These are phyloP conservation scores for Pseudopithomyces maydicus DNA, from an alignment of 2,329 filamentous ascomycete genomes.

Conservation along the genomic window DNA sequence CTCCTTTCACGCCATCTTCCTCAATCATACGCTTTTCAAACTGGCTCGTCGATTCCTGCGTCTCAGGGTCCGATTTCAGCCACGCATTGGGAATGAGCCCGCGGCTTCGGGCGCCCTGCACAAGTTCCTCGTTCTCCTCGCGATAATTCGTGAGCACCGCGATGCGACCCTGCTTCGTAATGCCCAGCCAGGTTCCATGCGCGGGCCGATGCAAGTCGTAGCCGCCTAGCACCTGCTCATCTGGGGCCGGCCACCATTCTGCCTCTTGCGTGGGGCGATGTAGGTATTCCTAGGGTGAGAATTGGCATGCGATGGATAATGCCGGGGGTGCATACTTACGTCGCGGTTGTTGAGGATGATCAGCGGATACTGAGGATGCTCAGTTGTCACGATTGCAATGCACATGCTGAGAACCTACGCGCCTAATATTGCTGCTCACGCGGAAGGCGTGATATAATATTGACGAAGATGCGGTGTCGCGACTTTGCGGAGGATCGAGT, in stretches of 20 bases:
- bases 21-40: slow-evolving; percentile 62
- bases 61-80: slow-evolving; percentile 50
- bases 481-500: background rate
- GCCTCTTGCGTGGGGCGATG: slow-evolving; percentile 64
- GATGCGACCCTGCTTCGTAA: slow-evolving; percentile 64
- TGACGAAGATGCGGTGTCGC: slow-evolving; percentile 1
- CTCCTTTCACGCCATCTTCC: slow-evolving; percentile 59
- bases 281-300: slow-evolving; percentile 60
- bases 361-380: slow-evolving; percentile 55
- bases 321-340: slow-evolving; percentile 28
- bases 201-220: slow-evolving; percentile 64
- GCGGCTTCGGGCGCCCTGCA: slow-evolving; percentile 56
- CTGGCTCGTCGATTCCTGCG: slow-evolving; percentile 50
- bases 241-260: slow-evolving; percentile 63
- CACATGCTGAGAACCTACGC: slow-evolving; percentile 47
- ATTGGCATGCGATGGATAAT: slow-evolving; percentile 12
- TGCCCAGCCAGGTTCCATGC: slow-evolving; percentile 68
- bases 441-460: background rate
- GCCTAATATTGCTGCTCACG: background rate
- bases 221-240: slow-evolving; percentile 62
- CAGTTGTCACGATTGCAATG: slow-evolving; percentile 55
- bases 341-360: slow-evolving; percentile 59
- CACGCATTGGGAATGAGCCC: slow-evolving; percentile 66
- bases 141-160: slow-evolving; percentile 69
- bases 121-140: slow-evolving; percentile 53